Percentiles rank a stretch among this genome's conserved stretches.
Conservation (phyloP, 2,329 filamentous ascomycete species). For the Chaetomiaceae sp. region DNA sequence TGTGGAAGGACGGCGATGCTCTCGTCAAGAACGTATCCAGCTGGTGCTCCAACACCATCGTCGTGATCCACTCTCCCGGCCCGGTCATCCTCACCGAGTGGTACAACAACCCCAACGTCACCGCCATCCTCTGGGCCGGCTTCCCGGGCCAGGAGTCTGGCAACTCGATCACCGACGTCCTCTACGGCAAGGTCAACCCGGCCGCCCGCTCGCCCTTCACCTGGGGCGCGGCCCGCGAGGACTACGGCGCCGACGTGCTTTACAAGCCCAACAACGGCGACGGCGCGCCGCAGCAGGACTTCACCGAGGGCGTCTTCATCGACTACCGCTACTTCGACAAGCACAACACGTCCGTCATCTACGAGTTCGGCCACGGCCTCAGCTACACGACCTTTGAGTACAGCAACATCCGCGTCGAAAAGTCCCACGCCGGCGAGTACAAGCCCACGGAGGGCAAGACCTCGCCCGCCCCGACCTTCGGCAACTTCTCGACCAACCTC, state of each 20-base stretch:
- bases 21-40: conserved; percentile 77
- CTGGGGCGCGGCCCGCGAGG: conserved; percentile 61
- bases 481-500: conserved; percentile 58
- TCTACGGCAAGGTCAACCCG: conserved; percentile 77
- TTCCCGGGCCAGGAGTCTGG: conserved; percentile 81
- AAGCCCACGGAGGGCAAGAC: conserved; percentile 58
- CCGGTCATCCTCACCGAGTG: conserved; percentile 73
- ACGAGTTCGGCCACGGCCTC: conserved; percentile 77
- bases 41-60: conserved; percentile 81
- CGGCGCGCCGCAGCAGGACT: conserved; percentile 65
- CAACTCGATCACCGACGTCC: conserved; percentile 72
- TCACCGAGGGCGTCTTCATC: conserved; percentile 74
- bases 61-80: conserved; percentile 82
- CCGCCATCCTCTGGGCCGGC: conserved; percentile 78
- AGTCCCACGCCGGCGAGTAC: conserved; percentile 49
- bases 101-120: conserved; percentile 72
- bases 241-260: conserved; percentile 65
- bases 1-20: conserved; percentile 78
- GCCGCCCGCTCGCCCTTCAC: conserved; percentile 76
- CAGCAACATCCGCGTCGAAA: conserved; percentile 58
- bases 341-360: conserved; percentile 61
- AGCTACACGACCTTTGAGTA: conserved; percentile 77
- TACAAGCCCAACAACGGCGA: conserved; percentile 65
- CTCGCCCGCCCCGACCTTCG: conserved; percentile 58
- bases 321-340: conserved; percentile 76